phyloP scores from a whole-genome alignment of 768 basidiomycete species.

The Rhodotorula diobovata region DNA sequence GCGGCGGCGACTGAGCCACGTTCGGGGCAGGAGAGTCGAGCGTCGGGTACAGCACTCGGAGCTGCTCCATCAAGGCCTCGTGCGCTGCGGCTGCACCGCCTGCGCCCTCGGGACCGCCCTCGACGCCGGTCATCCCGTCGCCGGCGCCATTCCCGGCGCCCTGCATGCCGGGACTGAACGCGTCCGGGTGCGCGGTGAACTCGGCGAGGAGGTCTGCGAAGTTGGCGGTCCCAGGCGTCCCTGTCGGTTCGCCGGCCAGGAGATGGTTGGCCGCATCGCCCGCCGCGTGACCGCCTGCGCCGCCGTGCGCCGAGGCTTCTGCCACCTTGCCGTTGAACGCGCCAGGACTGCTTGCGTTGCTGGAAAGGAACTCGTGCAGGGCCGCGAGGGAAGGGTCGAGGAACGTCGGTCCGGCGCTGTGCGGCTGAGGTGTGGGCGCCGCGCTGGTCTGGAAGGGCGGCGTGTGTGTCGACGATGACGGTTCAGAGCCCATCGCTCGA shows the following conservation, averaged over 20 bases:
- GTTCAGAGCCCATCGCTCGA: background rate
- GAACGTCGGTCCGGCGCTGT: background rate
- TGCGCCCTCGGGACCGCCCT: too few species aligned
- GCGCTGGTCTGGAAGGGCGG: background rate
- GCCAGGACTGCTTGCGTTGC: background rate
- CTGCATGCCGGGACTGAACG: background rate
- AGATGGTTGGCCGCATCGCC: background rate
- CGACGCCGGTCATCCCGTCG: background rate
- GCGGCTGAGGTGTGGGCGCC: too few species aligned
- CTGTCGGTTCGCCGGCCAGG: too few species aligned
- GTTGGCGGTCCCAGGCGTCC: background rate
- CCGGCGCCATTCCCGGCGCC: background rate
- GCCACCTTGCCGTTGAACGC: background rate
- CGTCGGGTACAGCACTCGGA: background rate
- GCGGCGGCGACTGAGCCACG: background rate
- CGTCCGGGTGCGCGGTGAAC: conserved; percentile 15
- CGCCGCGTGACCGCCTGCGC: background rate
- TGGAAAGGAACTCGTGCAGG: background rate
- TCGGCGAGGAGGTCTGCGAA: conserved; percentile 27
- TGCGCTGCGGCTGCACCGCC: background rate
- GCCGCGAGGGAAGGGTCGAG: background rate
- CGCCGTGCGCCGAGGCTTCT: background rate
- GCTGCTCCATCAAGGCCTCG: background rate
- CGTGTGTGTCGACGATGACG: background rate
- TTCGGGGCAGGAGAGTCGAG: background rate